phyloP scores from a whole-genome alignment of 78 protist genomes.

The slime mould (Dictyostelium discoideum) region dicty_2.7 NC_007089.4:3170501-3171000 shows the following conservation, averaged over 20 bases:
- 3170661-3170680: background rate
- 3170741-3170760: background rate
- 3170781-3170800: background rate
- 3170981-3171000: slow-evolving; percentile 1
- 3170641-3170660: background rate
- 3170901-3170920: background rate
- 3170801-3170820: background rate
- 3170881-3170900: background rate
- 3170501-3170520: background rate
- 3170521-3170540: background rate
- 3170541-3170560: slow-evolving; percentile 10
- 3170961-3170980: background rate
- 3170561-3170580: background rate
- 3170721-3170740: background rate
- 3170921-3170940: background rate
- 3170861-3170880: background rate
- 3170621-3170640: background rate
- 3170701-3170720: background rate
- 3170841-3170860: background rate
- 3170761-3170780: background rate
- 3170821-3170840: background rate
- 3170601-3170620: slow-evolving; percentile 7
- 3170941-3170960: background rate
- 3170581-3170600: background rate
- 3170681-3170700: background rate